Evolutionary conservation across 2,329 filamentous ascomycete genomes (phyloP), one percentile per base, ranked within the genome.

Genomic region (Arachnomyces sp.): DNA sequence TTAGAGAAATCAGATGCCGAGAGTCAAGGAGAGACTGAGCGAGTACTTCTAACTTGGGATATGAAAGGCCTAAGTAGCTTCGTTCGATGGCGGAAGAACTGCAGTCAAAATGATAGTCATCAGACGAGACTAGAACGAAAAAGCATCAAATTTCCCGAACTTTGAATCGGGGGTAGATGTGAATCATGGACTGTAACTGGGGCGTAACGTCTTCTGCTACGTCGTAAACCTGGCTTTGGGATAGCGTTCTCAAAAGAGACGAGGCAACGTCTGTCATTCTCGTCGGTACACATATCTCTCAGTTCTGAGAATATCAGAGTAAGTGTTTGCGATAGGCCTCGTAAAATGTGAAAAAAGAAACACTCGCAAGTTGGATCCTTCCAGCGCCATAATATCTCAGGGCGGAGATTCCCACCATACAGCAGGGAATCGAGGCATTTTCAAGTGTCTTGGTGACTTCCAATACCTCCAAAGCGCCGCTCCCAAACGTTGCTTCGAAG

Each of bases 131-230:
- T 11, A 40, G 35, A 18, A 28, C 31, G 16, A 40, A 40, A 30
- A 15, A 29, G n/a, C 35, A 16, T 7, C 8, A 11, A 30, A 40
- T 33, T 7, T 14, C 32, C 2, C 12, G 28, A 7, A 36, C 36
- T 29, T 40, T 40, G 25, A 40, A 40, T 9, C 38, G 38, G 8
- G 38, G 38, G 32, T 17, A 28, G 17, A 16, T 13, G 9, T 37
- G 35, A n/a, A 37, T n/a, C 17, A 37, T 13, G 3, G 18, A 15
- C 2, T n/a, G 9, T 12, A 29, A 3, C 12, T 37, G 17, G 4
- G 35, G 35, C 30, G 4, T 37, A 13, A 12, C 38, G 13, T 7
- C 8, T n/a, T n/a, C n/a, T n/a, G n/a, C n/a, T n/a, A n/a, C n/a
- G n/a, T n/a, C n/a, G n/a, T n/a, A n/a, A n/a, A n/a, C n/a, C n/a